These are phyloP conservation scores for Solanum pennellii DNA, from an alignment of 257 asterid species.

Conservation along the genomic window DNA sequence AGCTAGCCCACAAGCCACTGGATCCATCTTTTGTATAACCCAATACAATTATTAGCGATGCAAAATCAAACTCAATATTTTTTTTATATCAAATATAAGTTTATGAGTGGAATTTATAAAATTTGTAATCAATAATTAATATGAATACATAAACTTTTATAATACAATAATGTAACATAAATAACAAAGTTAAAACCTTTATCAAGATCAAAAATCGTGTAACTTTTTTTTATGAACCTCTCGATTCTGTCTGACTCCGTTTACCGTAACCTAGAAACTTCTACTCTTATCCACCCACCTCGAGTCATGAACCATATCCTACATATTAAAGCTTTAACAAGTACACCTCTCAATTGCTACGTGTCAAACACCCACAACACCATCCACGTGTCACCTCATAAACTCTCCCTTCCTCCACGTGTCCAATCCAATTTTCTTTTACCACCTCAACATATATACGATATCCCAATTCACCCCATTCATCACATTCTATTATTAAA, in stretches of 20 bases:
- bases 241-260: not conserved
- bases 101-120: too few species aligned
- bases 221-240: too few species aligned
- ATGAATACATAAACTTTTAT: too few species aligned
- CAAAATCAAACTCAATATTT: too few species aligned
- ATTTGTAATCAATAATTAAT: too few species aligned
- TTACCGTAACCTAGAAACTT: not conserved
- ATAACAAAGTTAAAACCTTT: not conserved
- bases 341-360: not conserved
- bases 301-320: not conserved
- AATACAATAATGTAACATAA: too few species aligned
- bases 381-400: not conserved
- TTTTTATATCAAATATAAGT: accelerated
- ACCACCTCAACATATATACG: not conserved
- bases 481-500: not conserved
- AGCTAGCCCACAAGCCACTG: not conserved
- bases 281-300: not conserved
- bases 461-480: not conserved
- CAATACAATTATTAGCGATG: not conserved
- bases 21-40: not conserved
- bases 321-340: not conserved
- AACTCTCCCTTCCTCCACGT: not conserved
- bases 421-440: not conserved
- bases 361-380: not conserved
- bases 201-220: too few species aligned